phyloP scores from a whole-genome alignment of 75 land plant species.

The Isoetes taiwanensis region DNA sequence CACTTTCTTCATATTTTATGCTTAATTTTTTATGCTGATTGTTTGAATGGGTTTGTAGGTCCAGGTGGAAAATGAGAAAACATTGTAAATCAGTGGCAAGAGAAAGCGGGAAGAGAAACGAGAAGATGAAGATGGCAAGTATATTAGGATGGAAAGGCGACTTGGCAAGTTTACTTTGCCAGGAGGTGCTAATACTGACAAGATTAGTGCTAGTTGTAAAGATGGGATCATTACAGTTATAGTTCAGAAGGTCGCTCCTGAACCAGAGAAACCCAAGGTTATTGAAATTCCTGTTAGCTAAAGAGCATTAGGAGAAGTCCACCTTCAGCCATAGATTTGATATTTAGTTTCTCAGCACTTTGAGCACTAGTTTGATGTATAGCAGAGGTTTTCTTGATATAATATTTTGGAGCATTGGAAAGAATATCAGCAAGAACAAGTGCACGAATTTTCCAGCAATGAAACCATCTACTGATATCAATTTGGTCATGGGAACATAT shows the following conservation, averaged over 20 bases:
- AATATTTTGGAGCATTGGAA: too few species aligned
- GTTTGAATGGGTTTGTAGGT: too few species aligned
- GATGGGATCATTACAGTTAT: slow-evolving; percentile 1
- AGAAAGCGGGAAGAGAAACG: background rate
- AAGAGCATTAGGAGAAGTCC: background rate
- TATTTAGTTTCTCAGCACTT: too few species aligned
- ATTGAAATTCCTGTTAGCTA: background rate
- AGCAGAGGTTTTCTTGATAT: too few species aligned
- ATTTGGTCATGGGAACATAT: too few species aligned
- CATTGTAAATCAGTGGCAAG: background rate
- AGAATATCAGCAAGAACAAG: too few species aligned
- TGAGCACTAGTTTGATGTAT: too few species aligned
- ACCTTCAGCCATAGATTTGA: too few species aligned
- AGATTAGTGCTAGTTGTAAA: slow-evolving; percentile 1
- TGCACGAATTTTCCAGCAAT: too few species aligned
- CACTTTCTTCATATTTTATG: too few species aligned
- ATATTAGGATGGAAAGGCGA: background rate
- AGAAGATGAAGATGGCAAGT: background rate
- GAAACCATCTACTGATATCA: too few species aligned
- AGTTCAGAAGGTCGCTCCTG: background rate
- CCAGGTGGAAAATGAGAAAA: slow-evolving; percentile 5
- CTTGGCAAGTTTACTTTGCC: background rate
- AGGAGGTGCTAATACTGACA: background rate
- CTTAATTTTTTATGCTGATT: too few species aligned
- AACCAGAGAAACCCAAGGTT: slow-evolving; percentile 3